Conservation (phyloP, 345 rosid species). For the Euphorbia tirucalli region DNA sequence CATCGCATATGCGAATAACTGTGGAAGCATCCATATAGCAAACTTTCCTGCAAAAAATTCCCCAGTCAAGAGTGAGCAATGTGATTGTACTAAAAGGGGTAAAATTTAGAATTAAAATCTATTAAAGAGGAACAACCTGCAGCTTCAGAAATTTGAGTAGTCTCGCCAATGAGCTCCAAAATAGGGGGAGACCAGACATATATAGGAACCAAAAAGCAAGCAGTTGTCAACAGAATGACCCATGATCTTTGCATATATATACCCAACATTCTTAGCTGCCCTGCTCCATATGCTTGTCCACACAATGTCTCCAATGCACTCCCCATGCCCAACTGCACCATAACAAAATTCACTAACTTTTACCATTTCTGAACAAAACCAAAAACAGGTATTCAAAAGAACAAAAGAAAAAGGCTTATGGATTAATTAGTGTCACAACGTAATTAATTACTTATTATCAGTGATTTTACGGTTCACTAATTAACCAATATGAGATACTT, state of each 20-base stretch:
- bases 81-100: too few species aligned
- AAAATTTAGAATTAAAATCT: too few species aligned
- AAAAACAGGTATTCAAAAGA: too few species aligned
- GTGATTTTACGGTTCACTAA: too few species aligned
- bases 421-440: too few species aligned
- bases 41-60: slow-evolving; percentile 56
- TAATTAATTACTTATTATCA: too few species aligned
- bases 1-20: slow-evolving; percentile 75
- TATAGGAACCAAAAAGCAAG: slow-evolving; percentile 55
- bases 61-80: not conserved
- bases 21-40: slow-evolving; percentile 90
- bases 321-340: slow-evolving; percentile 83
- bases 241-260: slow-evolving; percentile 95
- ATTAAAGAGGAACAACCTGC: slow-evolving; percentile 53
- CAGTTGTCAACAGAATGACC: slow-evolving; percentile 72
- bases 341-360: not conserved
- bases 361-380: not conserved
- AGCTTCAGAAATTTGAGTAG: slow-evolving; percentile 70
- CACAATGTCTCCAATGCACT: slow-evolving; percentile 91
- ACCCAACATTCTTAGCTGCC: slow-evolving; percentile 71
- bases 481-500: too few species aligned
- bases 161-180: slow-evolving; percentile 63
- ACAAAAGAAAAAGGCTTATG: too few species aligned
- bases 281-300: slow-evolving; percentile 94
- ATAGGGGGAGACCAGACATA: slow-evolving; percentile 91